These are phyloP conservation scores for Fusarium sp. DNA, from an alignment of 2,329 filamentous ascomycete species.

Conservation along the genomic window DNA sequence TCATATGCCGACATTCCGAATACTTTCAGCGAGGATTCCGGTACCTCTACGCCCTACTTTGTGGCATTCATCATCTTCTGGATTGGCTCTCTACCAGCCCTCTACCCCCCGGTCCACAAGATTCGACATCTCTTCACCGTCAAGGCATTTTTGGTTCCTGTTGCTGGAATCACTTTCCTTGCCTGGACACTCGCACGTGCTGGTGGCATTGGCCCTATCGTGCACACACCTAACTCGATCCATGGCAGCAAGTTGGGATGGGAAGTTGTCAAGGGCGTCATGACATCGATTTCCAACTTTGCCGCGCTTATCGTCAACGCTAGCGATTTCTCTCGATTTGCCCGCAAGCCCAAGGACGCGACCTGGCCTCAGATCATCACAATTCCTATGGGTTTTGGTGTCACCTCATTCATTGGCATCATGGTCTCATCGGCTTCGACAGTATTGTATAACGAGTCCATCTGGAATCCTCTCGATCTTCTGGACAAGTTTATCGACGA, in stretches of 20 bases:
- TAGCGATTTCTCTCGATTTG: constrained; percentile 88
- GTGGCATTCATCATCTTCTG: constrained; percentile 90
- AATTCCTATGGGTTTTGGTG: constrained; percentile 76
- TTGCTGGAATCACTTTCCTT: constrained; percentile 86
- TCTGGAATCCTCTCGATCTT: constrained; percentile 79
- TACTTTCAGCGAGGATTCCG: constrained; percentile 70
- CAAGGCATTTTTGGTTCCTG: constrained; percentile 86
- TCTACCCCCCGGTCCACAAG: constrained; percentile 91
- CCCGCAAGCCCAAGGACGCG: constrained; percentile 78
- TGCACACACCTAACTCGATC: constrained; percentile 72
- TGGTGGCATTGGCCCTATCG: constrained; percentile 84
- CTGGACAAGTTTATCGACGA: constrained; percentile 75
- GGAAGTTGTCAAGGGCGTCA: constrained; percentile 86
- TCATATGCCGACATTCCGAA: constrained; percentile 74
- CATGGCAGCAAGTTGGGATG: constrained; percentile 79
- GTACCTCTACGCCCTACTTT: constrained; percentile 80
- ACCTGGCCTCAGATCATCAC: constrained; percentile 83
- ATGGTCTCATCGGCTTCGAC: constrained; percentile 78
- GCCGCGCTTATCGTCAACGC: constrained; percentile 86
- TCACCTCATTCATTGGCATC: constrained; percentile 88
- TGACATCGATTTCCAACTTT: constrained; percentile 91
- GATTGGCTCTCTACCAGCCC: constrained; percentile 80
- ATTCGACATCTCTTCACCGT: constrained; percentile 91
- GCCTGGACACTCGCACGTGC: constrained; percentile 87
- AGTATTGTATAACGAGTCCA: constrained; percentile 72